These are phyloP conservation scores for Hirsutella rhossiliensis DNA, from an alignment of 2,329 filamentous ascomycete species.

Conservation along the genomic window DNA sequence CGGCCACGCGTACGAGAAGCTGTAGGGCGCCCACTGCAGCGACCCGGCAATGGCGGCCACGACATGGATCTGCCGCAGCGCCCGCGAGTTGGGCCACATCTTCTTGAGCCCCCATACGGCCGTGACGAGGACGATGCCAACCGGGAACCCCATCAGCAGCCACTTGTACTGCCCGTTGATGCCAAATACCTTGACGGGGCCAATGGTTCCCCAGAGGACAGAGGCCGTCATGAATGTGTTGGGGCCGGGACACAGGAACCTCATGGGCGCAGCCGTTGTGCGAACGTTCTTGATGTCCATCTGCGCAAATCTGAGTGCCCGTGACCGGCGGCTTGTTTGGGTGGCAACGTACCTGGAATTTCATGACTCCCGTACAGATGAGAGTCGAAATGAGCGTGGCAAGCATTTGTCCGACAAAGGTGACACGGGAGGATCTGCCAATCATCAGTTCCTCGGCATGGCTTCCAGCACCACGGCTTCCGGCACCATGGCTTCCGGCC, in stretches of 20 bases:
- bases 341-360: slow-evolving; percentile 19
- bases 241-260: slow-evolving; percentile 23
- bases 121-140: slow-evolving; percentile 23
- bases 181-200: slow-evolving; percentile 24
- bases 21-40: neutral
- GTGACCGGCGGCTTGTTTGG: neutral
- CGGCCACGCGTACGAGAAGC: slow-evolving; percentile 30
- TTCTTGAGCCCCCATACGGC: slow-evolving; percentile 23
- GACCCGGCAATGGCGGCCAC: neutral
- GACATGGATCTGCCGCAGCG: neutral
- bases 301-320: neutral
- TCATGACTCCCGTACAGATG: slow-evolving; percentile 20
- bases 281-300: slow-evolving; percentile 19
- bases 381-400: slow-evolving; percentile 21
- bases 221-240: slow-evolving; percentile 27
- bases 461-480: neutral
- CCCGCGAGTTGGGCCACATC: slow-evolving; percentile 20
- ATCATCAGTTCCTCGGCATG: neutral
- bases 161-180: slow-evolving; percentile 21
- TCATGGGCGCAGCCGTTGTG: slow-evolving; percentile 16
- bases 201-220: slow-evolving; percentile 28
- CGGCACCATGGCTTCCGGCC: neutral
- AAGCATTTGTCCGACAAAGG: slow-evolving; percentile 22
- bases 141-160: slow-evolving; percentile 27
- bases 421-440: slow-evolving; percentile 20